Conservation (phyloP, 1,284 basidiomycete genomes). For the Testicularia cyperi region DNA sequence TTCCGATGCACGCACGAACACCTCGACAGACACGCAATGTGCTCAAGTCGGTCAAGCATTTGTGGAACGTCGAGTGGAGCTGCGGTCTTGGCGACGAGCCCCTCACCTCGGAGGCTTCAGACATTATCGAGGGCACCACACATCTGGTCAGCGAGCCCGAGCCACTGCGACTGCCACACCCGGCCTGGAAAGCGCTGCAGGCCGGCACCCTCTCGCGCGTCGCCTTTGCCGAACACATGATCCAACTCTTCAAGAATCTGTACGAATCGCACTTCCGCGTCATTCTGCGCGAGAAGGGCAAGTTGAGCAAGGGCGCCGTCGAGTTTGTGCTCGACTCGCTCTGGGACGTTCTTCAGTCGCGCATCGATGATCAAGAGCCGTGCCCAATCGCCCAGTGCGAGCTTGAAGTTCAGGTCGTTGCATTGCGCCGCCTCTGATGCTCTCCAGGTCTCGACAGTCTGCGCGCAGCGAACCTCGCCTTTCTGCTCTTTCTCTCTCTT, state of each 20-base stretch:
- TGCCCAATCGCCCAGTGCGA: slow-evolving; percentile 54
- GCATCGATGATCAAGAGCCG: slow-evolving; percentile 23
- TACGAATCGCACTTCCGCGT: slow-evolving; percentile 61
- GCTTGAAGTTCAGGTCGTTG: slow-evolving; percentile 59
- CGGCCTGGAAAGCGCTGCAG: slow-evolving; percentile 60
- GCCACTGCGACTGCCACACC: slow-evolving; percentile 58
- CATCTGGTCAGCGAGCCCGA: slow-evolving; percentile 39
- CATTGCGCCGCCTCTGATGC: slow-evolving; percentile 51
- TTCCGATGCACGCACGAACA: slow-evolving; percentile 61
- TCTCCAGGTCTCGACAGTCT: too few species aligned
- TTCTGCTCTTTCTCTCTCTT: background rate
- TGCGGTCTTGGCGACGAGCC: slow-evolving; percentile 51
- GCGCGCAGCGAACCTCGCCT: too few species aligned
- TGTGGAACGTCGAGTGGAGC: slow-evolving; percentile 60
- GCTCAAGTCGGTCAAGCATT: slow-evolving; percentile 57
- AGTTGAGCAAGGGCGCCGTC: slow-evolving; percentile 58
- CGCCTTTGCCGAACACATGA: slow-evolving; percentile 60
- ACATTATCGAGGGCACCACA: background rate
- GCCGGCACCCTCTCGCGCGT: slow-evolving; percentile 58
- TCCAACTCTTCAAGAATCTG: slow-evolving; percentile 61
- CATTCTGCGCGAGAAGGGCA: slow-evolving; percentile 59
- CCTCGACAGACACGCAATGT: slow-evolving; percentile 59
- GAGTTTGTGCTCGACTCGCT: slow-evolving; percentile 61
- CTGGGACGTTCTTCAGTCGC: slow-evolving; percentile 58
- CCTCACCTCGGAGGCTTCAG: slow-evolving; percentile 7